These are phyloP conservation scores for Croton laevigatus DNA, from an alignment of 441 rosid genomes.

Conservation along the genomic window DNA sequence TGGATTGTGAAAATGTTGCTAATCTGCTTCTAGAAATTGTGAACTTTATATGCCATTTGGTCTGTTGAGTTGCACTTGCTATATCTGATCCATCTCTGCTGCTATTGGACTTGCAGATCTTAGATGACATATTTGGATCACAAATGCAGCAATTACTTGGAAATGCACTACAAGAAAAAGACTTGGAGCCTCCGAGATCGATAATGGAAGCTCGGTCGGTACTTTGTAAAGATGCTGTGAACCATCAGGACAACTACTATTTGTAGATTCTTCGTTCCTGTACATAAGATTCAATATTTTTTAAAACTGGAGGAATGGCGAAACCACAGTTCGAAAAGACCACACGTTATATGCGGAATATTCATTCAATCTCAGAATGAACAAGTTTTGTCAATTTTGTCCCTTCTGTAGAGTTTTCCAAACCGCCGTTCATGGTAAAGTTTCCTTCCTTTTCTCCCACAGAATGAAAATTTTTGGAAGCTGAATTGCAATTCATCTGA, in stretches of 20 bases:
- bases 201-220: conserved; percentile 74
- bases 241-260: conserved; percentile 40
- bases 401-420: conserved; percentile 14
- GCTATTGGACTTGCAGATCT: conserved; percentile 41
- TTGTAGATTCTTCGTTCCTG: conserved; percentile 21
- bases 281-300: conserved; percentile 2
- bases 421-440: conserved; percentile 13
- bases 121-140: conserved; percentile 77
- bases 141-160: conserved; percentile 76
- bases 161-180: conserved; percentile 54
- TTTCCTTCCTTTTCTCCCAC: not conserved
- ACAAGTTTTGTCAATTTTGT: conserved; percentile 18
- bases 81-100: not conserved
- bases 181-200: conserved; percentile 74
- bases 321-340: conserved; percentile 10
- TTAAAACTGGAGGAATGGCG: not conserved
- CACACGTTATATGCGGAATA: not conserved
- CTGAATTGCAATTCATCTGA: no score
- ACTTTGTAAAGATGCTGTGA: conserved; percentile 61
- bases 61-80: no score
- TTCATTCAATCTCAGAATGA: not conserved
- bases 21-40: not conserved
- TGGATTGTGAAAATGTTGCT: not conserved
- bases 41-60: no score
- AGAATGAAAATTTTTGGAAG: conserved; percentile 20